These are phyloP conservation scores for Meyerozyma guilliermondii DNA, from an alignment of 1,139 yeast genomes.

Conservation along the genomic window DNA sequence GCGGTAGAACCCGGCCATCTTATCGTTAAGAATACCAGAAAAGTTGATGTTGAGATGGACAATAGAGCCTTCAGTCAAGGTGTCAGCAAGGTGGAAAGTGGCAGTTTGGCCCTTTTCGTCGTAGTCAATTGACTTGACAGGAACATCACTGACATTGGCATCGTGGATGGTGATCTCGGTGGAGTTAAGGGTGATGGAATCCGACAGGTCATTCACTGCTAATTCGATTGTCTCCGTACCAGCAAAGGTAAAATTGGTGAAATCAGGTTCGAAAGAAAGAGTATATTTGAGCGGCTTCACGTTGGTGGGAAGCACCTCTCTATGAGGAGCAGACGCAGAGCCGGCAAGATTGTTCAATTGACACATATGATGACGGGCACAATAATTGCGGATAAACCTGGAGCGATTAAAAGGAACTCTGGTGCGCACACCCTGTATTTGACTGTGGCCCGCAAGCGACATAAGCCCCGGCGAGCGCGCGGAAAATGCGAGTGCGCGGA, in stretches of 20 bases:
- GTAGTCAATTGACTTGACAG: constrained; percentile 20
- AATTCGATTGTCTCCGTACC: constrained; percentile 66
- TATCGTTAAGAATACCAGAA: constrained; percentile 52
- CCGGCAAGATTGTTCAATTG: constrained; percentile 10
- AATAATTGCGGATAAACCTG: not conserved
- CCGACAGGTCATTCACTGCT: constrained; percentile 52
- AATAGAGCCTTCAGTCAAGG: constrained; percentile 39
- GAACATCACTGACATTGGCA: constrained; percentile 41
- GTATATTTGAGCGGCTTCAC: constrained; percentile 72
- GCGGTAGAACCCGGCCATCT: constrained; percentile 86
- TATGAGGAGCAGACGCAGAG: constrained; percentile 24
- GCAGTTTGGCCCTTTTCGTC: constrained; percentile 61
- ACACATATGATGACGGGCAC: constrained; percentile 1
- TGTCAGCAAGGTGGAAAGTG: constrained; percentile 52
- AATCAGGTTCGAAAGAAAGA: constrained; percentile 67
- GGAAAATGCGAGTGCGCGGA: not conserved
- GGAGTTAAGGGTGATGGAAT: constrained; percentile 51
- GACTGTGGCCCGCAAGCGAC: not conserved
- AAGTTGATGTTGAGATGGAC: constrained; percentile 50
- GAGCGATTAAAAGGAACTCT: not conserved
- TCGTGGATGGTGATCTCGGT: constrained; percentile 59
- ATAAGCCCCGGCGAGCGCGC: not conserved
- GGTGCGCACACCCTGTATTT: not conserved
- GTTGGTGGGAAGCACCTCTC: constrained; percentile 68
- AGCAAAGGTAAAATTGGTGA: constrained; percentile 62